phyloP scores from a whole-genome alignment of 768 basidiomycete species.

The Daedaleopsis nitida region DNA sequence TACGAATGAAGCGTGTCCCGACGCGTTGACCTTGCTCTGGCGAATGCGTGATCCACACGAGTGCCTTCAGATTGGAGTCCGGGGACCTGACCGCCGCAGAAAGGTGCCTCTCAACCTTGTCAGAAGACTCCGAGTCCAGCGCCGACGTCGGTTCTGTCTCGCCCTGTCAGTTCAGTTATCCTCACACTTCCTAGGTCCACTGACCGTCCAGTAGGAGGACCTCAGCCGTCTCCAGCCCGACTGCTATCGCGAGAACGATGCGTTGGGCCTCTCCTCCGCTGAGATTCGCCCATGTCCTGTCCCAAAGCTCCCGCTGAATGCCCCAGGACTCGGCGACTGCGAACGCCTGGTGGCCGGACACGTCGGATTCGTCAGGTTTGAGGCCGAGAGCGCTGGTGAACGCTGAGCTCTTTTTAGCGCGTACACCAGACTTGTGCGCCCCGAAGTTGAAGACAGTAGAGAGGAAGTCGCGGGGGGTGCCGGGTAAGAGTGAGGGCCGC shows the following conservation, averaged over 20 bases:
- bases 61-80: conserved; percentile 60
- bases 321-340: conserved; percentile 67
- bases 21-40: conserved; percentile 76
- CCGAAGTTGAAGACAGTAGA: conserved; percentile 53
- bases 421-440: conserved; percentile 37
- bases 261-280: conserved; percentile 89
- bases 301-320: conserved; percentile 70
- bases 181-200: conserved; percentile 32
- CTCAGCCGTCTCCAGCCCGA: conserved; percentile 76
- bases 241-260: conserved; percentile 73
- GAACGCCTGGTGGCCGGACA: conserved; percentile 37
- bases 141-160: conserved; percentile 85
- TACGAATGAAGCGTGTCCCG: conserved; percentile 66
- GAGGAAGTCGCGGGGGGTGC: conserved; percentile 77
- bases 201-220: conserved; percentile 79
- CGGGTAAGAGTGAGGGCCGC: conserved; percentile 82
- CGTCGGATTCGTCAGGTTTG: neutral
- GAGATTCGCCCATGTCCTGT: conserved; percentile 74
- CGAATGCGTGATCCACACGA: conserved; percentile 90
- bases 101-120: conserved; percentile 66
- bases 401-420: conserved; percentile 26
- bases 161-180: neutral
- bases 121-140: conserved; percentile 68
- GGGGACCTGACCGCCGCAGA: conserved; percentile 49
- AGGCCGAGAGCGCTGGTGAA: conserved; percentile 1